Evolutionary conservation across 805 yeast genomes (phyloP), one percentile per base, ranked within the genome.

Genomic region (Candida arabinofermentans): DNA sequence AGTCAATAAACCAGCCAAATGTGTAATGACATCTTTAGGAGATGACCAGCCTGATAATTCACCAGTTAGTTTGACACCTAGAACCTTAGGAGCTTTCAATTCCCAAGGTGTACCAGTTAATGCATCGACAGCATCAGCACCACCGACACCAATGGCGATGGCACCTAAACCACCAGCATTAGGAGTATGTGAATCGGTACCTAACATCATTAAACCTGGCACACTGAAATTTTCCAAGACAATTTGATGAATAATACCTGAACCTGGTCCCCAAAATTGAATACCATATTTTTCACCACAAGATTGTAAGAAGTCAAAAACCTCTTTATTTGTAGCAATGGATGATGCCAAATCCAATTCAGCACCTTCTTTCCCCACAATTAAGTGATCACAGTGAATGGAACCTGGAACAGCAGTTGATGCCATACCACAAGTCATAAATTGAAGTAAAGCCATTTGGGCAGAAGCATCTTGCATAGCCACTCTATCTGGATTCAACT

Each of bases 401-500:
- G 97, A 87, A 48, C 90, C 87, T 42, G 97, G 97, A 49, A 91
- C 91, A 43, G 95, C 95, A 39, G 90, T 95, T 62, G 80, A 77
- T 48, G 86, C 83, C 79, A 89, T 72, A 59, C 95, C 96, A 56
- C 96, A 95, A 47, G 96, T 85, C 95, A 89, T 89, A 68, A 90
- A 90, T 74, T 90, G 98, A 61, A 90, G 74, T 55, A 90, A 78
- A 43, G 97, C 96, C 98, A 90, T 90, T 74, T 90, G 98, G 44
- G 97, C 97, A 44, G 96, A 88, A 44, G 98, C 98, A 74, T 90
- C 98, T 75, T 90, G 98, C 85, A 96, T 89, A 37, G 97, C 97
- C 48, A 91, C 97, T 68, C 98, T 81, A 68, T 90, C 98, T 42
- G 98, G 98, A 71, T 95, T 83, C 64, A 91, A 77, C 71, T 91